phyloP scores from a whole-genome alignment of 768 basidiomycete species.

The Phaffia australis region DNA sequence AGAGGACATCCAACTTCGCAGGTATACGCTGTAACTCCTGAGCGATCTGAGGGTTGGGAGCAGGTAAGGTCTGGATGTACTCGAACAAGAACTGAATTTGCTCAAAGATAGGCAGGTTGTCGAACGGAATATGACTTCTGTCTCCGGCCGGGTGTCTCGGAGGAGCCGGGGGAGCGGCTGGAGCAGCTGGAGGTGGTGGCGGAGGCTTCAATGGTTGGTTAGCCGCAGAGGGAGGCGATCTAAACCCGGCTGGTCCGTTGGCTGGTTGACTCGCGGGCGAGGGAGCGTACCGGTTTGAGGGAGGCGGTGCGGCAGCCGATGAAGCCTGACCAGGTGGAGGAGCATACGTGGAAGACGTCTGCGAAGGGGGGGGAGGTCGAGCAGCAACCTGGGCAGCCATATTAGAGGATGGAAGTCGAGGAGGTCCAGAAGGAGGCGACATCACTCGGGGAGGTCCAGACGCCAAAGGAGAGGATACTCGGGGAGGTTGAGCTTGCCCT shows the following conservation, averaged over 20 bases:
- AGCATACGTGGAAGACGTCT: constrained; percentile 17
- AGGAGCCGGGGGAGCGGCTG: constrained; percentile 40
- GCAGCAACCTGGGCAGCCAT: constrained; percentile 27
- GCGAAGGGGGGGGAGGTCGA: constrained; percentile 10
- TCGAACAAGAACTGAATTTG: constrained; percentile 27
- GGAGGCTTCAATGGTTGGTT: constrained; percentile 29
- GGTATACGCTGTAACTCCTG: constrained; percentile 22
- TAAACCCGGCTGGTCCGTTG: neutral
- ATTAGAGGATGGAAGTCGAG: constrained; percentile 35
- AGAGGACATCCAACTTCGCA: constrained; percentile 24
- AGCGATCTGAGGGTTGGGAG: constrained; percentile 23
- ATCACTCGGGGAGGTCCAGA: constrained; percentile 26
- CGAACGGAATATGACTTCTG: constrained; percentile 75
- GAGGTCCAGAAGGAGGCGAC: constrained; percentile 17
- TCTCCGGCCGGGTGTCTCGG: constrained; percentile 53
- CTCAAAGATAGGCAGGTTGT: constrained; percentile 53
- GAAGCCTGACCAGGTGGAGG: constrained; percentile 25
- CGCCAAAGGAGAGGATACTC: constrained; percentile 30
- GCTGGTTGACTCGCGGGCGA: constrained; percentile 2
- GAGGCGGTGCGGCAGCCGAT: constrained; percentile 12
- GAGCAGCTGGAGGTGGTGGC: constrained; percentile 33
- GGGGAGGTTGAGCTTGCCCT: constrained; percentile 29
- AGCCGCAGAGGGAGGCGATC: constrained; percentile 7
- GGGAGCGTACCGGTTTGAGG: constrained; percentile 13
- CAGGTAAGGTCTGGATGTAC: constrained; percentile 19